phyloP scores from a whole-genome alignment of 306 rosid genomes.

The Cucurbita pepo region DNA sequence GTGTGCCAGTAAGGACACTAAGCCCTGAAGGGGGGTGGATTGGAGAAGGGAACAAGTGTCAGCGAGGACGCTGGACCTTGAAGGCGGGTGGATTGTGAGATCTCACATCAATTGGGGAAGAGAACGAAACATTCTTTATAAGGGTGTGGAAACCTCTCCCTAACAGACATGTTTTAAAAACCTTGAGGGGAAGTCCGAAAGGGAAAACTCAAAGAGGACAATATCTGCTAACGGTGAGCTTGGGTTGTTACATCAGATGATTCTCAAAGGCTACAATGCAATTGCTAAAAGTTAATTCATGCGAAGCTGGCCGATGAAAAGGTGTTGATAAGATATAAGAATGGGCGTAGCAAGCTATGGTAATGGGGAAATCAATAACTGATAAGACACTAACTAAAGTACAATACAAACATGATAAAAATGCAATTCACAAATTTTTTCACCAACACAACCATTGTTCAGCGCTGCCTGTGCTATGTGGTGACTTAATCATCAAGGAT shows the following conservation, averaged over 20 bases:
- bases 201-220: no score
- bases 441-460: background rate
- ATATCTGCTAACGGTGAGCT: no score
- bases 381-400: background rate
- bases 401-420: background rate
- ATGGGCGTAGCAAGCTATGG: background rate
- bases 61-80: no score
- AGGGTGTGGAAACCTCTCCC: no score
- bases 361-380: background rate
- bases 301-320: background rate
- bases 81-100: no score
- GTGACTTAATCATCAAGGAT: background rate
- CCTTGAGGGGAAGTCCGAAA: no score
- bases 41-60: no score
- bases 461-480: background rate
- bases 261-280: background rate
- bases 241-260: background rate
- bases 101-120: no score
- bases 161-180: no score
- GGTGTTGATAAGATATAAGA: background rate
- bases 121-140: no score
- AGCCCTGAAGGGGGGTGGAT: no score
- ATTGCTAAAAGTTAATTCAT: background rate
- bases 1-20: no score
- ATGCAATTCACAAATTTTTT: background rate